These are phyloP conservation scores for Dentiscutata heterogama DNA, from an alignment of 371 early-diverging fungal species.

Conservation along the genomic window DNA sequence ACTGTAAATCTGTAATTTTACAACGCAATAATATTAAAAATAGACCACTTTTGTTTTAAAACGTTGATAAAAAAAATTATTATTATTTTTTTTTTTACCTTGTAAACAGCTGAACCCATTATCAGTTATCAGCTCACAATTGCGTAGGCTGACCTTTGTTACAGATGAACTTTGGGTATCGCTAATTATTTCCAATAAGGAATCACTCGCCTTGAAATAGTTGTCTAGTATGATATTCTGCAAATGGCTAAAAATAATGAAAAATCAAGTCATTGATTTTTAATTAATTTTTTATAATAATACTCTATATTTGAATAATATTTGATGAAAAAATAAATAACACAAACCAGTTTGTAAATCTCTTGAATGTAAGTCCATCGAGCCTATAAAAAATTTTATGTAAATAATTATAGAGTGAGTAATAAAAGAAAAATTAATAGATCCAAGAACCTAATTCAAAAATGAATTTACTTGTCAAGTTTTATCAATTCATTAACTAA, in stretches of 20 bases:
- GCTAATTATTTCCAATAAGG: constrained; percentile 2
- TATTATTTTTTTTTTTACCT: neutral
- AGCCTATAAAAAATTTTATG: neutral
- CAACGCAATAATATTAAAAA: neutral
- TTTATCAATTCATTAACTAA: constrained; percentile 6
- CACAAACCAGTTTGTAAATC: neutral
- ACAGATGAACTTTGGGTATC: neutral
- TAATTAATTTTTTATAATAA: neutral
- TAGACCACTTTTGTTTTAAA: neutral
- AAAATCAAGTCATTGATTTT: neutral
- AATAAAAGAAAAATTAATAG: too few relatives aligned
- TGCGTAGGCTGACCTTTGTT: neutral
- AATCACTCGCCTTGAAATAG: neutral
- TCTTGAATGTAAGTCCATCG: neutral
- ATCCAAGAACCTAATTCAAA: too few relatives aligned
- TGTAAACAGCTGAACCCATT: neutral
- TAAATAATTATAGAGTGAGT: too few relatives aligned
- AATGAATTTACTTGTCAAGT: neutral
- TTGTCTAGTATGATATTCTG: constrained; percentile 18
- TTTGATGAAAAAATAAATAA: too few relatives aligned
- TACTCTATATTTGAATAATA: too few relatives aligned
- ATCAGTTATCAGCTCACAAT: neutral
- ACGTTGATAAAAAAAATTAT: neutral
- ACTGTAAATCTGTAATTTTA: neutral
- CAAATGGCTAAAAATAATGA: neutral